Base-by-base conservation (phyloP, 2,329 filamentous ascomycete species). In the Clarireedia sp. region DNA sequence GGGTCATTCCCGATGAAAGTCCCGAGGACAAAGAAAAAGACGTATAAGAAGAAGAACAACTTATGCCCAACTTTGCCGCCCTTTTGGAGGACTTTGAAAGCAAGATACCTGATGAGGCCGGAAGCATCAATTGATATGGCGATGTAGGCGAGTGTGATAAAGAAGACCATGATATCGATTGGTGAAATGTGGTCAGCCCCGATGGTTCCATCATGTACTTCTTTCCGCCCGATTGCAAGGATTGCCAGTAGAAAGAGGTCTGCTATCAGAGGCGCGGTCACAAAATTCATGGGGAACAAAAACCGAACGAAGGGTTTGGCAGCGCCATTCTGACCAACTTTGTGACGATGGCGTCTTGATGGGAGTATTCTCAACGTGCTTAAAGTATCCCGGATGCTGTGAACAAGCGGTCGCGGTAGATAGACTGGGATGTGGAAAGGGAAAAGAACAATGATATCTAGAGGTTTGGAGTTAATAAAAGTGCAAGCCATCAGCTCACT, bases 91-190 rank as follows among this genome's bases (percentile, higher is more conserved):
- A 89, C 85, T 58, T 80, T 86, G 73, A 87, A 87, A 0, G 86
- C 85, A 21, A 89, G 67, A 59, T 76, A 89, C 54, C 85, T 74
- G 63, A 89, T 88, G 16, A 89, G 73, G 3, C 86, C 86, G 0
- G 86, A 89, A 2, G 86, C 85, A 60, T 89, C 86, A 57, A 89
- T 87, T 0, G 85, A 89, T 46, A 90, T 87, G 47, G 86, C 86
- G 57, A 89, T 88, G 63, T 89, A 90, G 2, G 86, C 86, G 44
- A 88, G 68, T 0, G 84, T 86, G 44, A 89, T 73, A 71, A 90
- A 89, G 70, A 89, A 89, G 16, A 76, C 71, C 83, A 89, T 87
- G 58, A 89, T 88, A 58, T 89, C 85, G 61, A 87, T 77, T 0
- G 86, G 86, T 2, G 75, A 74, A 61, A 90, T 89, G 63, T 82